phyloP scores from a whole-genome alignment of 352 stramenopile species.

The Halophytophthora polymorphica region DNA sequence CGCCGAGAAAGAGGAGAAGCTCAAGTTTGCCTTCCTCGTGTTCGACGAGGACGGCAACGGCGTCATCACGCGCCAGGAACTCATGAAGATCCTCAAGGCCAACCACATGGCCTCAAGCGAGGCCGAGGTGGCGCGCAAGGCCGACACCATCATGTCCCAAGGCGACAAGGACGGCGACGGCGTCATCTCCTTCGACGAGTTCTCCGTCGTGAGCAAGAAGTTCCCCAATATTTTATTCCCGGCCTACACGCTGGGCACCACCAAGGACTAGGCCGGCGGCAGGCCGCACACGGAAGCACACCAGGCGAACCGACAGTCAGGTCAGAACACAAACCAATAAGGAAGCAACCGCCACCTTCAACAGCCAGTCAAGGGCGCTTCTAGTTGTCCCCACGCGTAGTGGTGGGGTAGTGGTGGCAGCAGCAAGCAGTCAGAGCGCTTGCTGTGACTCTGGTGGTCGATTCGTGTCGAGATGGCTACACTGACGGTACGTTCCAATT shows the following conservation, averaged over 20 bases:
- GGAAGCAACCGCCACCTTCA: no score
- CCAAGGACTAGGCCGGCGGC: constrained; percentile 39
- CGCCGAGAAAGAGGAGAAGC: constrained; percentile 94
- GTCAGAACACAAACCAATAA: no score
- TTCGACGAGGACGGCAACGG: constrained; percentile 95
- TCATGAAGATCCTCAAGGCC: constrained; percentile 94
- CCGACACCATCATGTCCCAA: constrained; percentile 97
- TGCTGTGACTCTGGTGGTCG: no score
- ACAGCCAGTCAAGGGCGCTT: no score
- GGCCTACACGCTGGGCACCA: constrained; percentile 66
- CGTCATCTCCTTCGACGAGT: constrained; percentile 97
- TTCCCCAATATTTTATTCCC: constrained; percentile 96
- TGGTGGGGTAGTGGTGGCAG: no score
- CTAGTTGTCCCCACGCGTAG: no score
- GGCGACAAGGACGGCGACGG: constrained; percentile 95
- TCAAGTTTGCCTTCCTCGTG: constrained; percentile 96
- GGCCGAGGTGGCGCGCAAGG: constrained; percentile 92
- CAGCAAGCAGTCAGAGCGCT: no score
- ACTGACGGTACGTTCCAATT: constrained; percentile 1
- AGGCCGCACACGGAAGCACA: background rate
- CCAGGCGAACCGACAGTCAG: background rate
- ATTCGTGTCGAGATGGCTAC: no score
- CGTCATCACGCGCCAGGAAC: constrained; percentile 92
- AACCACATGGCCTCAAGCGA: constrained; percentile 94
- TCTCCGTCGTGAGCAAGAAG: constrained; percentile 94